Conservation (phyloP, 768 basidiomycete genomes). For the Lactifluus echinatus region DNA sequence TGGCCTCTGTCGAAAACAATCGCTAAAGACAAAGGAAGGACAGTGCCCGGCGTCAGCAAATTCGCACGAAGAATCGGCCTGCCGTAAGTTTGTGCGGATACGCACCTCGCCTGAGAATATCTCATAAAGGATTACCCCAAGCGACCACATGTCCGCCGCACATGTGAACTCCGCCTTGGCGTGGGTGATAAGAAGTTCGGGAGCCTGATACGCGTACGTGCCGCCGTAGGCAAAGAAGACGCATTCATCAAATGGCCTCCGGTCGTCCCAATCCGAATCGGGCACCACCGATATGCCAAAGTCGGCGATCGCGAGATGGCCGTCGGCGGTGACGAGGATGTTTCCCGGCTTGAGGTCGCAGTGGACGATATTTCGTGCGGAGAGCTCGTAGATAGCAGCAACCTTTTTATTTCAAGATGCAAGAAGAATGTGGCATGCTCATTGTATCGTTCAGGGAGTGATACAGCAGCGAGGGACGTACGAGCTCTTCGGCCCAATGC, state of each 20-base stretch:
- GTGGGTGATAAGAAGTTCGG: constrained; percentile 12
- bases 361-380: constrained; percentile 35
- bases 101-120: constrained; percentile 4
- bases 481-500: constrained; percentile 12
- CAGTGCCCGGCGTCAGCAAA: background rate
- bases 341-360: constrained; percentile 42
- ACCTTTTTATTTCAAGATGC: background rate
- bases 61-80: background rate
- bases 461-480: background rate
- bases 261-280: background rate
- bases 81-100: background rate
- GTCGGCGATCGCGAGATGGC: constrained; percentile 20
- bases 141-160: constrained; percentile 17
- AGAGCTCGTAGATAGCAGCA: constrained; percentile 27
- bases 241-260: background rate
- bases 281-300: constrained; percentile 9
- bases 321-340: constrained; percentile 16
- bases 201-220: constrained; percentile 16
- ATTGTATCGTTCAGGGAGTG: background rate
- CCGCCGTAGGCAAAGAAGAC: constrained; percentile 4
- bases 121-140: constrained; percentile 13
- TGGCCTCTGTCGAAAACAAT: constrained; percentile 3
- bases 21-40: background rate
- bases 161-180: background rate
- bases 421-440: background rate